These are phyloP conservation scores for Euphrasia arctica DNA, from an alignment of 305 asterid genomes.

Conservation along the genomic window DNA sequence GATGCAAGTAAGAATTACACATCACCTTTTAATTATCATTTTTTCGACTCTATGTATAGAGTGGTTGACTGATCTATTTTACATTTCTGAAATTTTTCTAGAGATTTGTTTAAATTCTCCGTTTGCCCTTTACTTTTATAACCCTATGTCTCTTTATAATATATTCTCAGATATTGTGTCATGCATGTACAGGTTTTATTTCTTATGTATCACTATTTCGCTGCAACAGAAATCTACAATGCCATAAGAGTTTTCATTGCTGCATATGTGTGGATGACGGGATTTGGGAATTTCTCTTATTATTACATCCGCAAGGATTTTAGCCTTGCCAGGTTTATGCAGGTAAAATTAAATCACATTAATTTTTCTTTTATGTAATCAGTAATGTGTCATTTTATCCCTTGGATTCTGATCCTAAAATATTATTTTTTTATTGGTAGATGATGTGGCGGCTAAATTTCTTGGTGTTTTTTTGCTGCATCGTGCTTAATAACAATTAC, in stretches of 20 bases:
- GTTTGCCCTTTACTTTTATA: neutral
- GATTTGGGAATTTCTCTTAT: slow-evolving; percentile 90
- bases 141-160: slow-evolving; percentile 12
- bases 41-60: neutral
- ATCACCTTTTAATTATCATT: slow-evolving; percentile 6
- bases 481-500: slow-evolving; percentile 65
- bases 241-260: slow-evolving; percentile 83
- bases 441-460: slow-evolving; percentile 97
- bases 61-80: neutral
- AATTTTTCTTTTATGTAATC: neutral
- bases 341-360: slow-evolving; percentile 39
- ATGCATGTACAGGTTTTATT: no score
- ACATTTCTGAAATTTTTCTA: neutral
- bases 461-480: slow-evolving; percentile 73
- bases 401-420: slow-evolving; percentile 29
- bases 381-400: slow-evolving; percentile 14
- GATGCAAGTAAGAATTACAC: slow-evolving; percentile 72
- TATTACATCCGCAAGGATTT: slow-evolving; percentile 85
- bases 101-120: neutral
- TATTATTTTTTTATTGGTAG: slow-evolving; percentile 36
- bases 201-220: neutral
- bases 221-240: slow-evolving; percentile 75
- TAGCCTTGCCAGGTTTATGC: slow-evolving; percentile 73
- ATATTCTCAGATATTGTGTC: slow-evolving; percentile 29
- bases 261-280: slow-evolving; percentile 93